Evolutionary conservation across 108 stramenopile genomes (phyloP).

Genomic region (Mediolabrus comicus): DNA sequence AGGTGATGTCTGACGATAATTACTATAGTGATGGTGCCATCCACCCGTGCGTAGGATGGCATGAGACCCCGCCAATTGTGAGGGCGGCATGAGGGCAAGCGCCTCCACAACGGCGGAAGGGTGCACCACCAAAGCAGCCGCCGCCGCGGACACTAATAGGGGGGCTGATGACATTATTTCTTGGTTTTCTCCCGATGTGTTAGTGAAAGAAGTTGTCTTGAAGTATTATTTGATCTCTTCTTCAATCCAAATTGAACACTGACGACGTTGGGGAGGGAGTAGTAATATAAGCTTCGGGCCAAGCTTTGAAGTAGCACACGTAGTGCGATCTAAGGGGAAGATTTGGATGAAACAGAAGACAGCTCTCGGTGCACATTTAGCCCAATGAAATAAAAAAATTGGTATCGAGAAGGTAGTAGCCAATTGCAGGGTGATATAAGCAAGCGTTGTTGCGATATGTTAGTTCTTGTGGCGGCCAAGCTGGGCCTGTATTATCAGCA

Average conservation of each 20-base stretch:
- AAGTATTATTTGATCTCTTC: not conserved
- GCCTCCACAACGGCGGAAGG: not conserved
- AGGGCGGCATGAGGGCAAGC: not conserved
- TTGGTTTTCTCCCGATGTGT: not conserved
- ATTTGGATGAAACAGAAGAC: not conserved
- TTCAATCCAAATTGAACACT: not conserved
- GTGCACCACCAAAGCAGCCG: not conserved
- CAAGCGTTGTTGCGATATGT: no score
- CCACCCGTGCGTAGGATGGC: not conserved
- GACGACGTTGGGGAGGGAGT: not conserved
- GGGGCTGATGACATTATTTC: not conserved
- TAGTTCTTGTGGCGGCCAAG: no score
- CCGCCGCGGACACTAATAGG: not conserved
- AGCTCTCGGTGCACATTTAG: not conserved
- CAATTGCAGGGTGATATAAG: no score
- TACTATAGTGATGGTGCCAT: not conserved
- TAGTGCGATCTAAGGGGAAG: not conserved
- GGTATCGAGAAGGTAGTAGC: not conserved
- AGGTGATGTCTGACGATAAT: not conserved
- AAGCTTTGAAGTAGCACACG: constrained; percentile 2
- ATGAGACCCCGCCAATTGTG: not conserved
- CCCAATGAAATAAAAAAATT: not conserved
- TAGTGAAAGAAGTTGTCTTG: not conserved
- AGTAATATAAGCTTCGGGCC: not conserved
- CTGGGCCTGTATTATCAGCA: no score